Conservation (phyloP, 2,329 filamentous ascomycete genomes). For the Moelleriella libera region DNA sequence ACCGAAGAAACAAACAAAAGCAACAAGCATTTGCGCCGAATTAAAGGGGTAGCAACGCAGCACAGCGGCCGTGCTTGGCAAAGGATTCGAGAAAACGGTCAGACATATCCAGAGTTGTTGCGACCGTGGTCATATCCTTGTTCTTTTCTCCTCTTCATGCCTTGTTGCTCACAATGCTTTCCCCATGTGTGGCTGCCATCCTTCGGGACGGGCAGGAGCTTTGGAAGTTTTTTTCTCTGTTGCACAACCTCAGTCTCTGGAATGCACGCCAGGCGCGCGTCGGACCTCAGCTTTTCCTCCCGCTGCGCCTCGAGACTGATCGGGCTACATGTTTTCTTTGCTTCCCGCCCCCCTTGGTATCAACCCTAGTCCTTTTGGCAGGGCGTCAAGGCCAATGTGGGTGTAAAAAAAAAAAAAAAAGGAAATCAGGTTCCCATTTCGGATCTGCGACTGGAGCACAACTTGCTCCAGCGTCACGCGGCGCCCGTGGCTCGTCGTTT, state of each 20-base stretch:
- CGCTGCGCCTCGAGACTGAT: not conserved
- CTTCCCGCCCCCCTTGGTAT: no score
- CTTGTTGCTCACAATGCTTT: not conserved
- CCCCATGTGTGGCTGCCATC: no score
- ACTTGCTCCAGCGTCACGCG: no score
- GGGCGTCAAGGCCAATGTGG: no score
- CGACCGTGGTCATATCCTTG: not conserved
- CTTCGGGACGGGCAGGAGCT: no score
- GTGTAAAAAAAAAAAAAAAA: no score
- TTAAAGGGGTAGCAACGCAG: not conserved
- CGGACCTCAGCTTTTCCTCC: not conserved
- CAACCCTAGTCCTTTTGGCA: no score
- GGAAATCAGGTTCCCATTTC: no score
- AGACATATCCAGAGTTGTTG: not conserved
- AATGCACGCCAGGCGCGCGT: not conserved
- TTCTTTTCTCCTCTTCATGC: not conserved
- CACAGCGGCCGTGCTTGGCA: not conserved
- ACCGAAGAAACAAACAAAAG: not conserved
- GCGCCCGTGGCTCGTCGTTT: no score
- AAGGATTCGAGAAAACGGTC: not conserved
- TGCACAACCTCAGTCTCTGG: not conserved
- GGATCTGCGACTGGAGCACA: no score
- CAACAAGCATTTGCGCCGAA: not conserved
- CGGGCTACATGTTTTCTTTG: no score
- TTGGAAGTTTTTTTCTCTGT: not conserved